Conservation (phyloP, 208 protist genomes). For the Acanthamoeba lenticulata region DNA sequence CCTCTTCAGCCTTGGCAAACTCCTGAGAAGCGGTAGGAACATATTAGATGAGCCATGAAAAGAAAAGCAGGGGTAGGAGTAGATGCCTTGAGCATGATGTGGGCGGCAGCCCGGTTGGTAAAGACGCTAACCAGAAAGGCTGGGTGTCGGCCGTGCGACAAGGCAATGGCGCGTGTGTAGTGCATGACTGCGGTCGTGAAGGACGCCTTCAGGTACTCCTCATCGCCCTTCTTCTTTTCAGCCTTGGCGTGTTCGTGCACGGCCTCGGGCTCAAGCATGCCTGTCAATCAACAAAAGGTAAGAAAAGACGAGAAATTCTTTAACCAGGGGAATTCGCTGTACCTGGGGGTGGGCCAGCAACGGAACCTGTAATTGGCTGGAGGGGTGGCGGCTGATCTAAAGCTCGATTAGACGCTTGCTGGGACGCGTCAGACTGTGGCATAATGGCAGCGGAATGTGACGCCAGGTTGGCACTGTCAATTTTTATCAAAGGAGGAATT, state of each 20-base stretch:
- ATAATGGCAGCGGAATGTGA: background rate
- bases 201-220: slow-evolving; percentile 7
- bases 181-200: slow-evolving; percentile 56
- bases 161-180: slow-evolving; percentile 46
- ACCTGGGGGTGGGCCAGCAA: background rate
- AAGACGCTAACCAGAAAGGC: slow-evolving; percentile 51
- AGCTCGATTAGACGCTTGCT: background rate
- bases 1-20: slow-evolving; percentile 50
- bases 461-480: background rate
- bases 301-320: background rate
- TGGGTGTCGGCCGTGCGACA: slow-evolving; percentile 34
- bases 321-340: background rate
- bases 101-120: slow-evolving; percentile 13
- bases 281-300: background rate
- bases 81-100: slow-evolving; percentile 53
- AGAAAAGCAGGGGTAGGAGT: background rate
- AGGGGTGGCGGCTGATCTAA: background rate
- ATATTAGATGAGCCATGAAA: background rate
- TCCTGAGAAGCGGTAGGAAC: background rate
- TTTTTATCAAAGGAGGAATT: slow-evolving; percentile 25
- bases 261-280: background rate
- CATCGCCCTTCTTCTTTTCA: slow-evolving; percentile 52
- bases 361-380: slow-evolving; percentile 11
- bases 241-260: slow-evolving; percentile 61
- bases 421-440: background rate